Percentiles rank a stretch among this genome's conserved stretches.
phyloP scores from a whole-genome alignment of 2,329 filamentous ascomycete genomes.

The Trichoderma pleuroti region DNA sequence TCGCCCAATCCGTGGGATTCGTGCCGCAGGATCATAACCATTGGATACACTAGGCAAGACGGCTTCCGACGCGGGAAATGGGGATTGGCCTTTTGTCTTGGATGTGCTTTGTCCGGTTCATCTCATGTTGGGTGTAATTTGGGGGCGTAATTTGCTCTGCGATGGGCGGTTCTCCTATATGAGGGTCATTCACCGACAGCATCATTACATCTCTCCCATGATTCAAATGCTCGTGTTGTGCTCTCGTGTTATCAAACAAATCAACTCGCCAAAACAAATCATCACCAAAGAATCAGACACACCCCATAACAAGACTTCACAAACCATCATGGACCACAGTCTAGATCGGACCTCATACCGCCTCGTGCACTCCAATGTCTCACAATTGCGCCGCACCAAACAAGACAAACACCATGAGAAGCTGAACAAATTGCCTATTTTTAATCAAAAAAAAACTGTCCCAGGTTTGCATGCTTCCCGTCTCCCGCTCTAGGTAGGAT shows the following conservation, averaged over 20 bases:
- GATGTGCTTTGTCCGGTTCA: not conserved
- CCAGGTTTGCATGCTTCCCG: not conserved
- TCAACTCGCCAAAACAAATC: not conserved
- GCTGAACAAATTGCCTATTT: not conserved
- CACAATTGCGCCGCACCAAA: not conserved
- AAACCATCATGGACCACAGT: not conserved
- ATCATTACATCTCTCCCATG: not conserved
- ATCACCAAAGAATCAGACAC: not conserved
- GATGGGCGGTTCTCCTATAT: not conserved
- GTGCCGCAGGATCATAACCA: not conserved
- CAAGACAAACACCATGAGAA: not conserved
- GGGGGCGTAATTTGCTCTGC: not conserved
- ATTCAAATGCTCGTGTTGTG: not conserved
- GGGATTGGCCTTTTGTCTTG: not conserved
- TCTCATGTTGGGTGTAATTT: not conserved
- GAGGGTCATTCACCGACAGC: not conserved
- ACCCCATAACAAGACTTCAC: not conserved
- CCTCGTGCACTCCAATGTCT: not conserved
- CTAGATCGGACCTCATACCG: not conserved
- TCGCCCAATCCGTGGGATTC: not conserved
- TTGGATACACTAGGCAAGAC: too few relatives aligned
- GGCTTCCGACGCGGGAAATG: not conserved
- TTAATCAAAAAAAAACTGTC: not conserved
- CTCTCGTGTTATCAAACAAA: not conserved
- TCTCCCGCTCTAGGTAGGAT: not conserved